These are phyloP conservation scores for Scleromitrula shiraiana DNA, from an alignment of 2,329 filamentous ascomycete species.

Conservation along the genomic window DNA sequence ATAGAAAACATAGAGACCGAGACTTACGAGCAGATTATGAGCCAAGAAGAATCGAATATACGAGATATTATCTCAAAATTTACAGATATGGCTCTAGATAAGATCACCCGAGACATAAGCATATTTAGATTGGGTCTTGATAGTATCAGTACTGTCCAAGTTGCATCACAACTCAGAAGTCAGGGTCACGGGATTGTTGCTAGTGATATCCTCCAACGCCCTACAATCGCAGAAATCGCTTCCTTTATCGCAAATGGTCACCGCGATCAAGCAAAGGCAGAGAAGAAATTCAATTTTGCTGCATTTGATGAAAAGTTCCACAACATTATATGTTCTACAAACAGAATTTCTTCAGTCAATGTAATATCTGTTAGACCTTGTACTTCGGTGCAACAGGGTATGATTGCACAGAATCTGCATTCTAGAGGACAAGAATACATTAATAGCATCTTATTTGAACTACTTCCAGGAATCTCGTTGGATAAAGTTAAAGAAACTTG, in stretches of 20 bases:
- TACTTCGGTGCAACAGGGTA: slow-evolving; percentile 70
- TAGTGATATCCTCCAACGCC: slow-evolving; percentile 64
- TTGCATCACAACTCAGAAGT: slow-evolving; percentile 60
- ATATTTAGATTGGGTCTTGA: slow-evolving; percentile 87
- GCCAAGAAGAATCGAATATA: slow-evolving; percentile 33
- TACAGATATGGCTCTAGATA: slow-evolving; percentile 40
- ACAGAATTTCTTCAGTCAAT: slow-evolving; percentile 15
- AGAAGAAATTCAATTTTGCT: slow-evolving; percentile 38
- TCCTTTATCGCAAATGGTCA: background rate
- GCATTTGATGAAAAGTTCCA: slow-evolving; percentile 41
- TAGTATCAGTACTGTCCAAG: slow-evolving; percentile 78
- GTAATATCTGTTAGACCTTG: slow-evolving; percentile 64
- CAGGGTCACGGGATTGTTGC: slow-evolving; percentile 52
- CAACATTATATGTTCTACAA: slow-evolving; percentile 20
- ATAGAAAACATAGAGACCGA: background rate
- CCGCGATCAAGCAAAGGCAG: background rate
- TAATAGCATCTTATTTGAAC: slow-evolving; percentile 56
- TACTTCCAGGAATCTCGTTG: slow-evolving; percentile 36
- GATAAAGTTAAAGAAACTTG: slow-evolving; percentile 49
- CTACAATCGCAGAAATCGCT: slow-evolving; percentile 34
- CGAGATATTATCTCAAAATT: slow-evolving; percentile 41
- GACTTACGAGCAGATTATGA: slow-evolving; percentile 12
- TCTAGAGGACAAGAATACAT: slow-evolving; percentile 65
- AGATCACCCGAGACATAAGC: slow-evolving; percentile 54
- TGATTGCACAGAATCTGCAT: slow-evolving; percentile 66